Evolutionary conservation across 2,329 filamentous ascomycete species (phyloP), one percentile per base, ranked within the genome.

Genomic region (Acrodontium crateriforme): DNA sequence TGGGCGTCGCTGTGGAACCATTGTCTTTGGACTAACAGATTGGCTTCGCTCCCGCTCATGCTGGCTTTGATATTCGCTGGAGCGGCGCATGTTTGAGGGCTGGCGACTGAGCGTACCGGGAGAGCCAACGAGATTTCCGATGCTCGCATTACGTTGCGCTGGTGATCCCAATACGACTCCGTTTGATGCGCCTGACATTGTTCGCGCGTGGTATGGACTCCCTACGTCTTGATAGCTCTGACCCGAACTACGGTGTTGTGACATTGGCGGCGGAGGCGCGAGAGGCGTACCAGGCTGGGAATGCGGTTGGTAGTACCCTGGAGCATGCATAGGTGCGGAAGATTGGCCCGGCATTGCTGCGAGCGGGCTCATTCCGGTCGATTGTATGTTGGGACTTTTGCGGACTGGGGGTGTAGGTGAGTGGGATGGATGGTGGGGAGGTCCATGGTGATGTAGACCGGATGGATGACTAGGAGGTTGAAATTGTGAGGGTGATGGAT

Each of bases 1-100:
- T 25, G 45, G 40, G 11, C 40, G 31, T 2, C 46, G 42, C 15
- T 45, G 44, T 10, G 41, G 43, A 4, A 50, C 34, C 23, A 49
- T 50, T 18, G 79, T 83, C 56, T 82, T 84, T 16, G 82, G 81
- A 49, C 79, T 87, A 27, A 87, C 71, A 46, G 78, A 85, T 29
- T 78, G 53, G 49, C 75, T 81, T 27, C 68, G 62, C 36, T 80
- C 78, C 44, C 77, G 69, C 30, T 82, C 76, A 38, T 65, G 65
- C 26, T 65, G 63, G 23, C 67, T 65, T 32, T 65, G 59, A 23
- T 57, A 46, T 12, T 52, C 47, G 24, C 45, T 46, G 11, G 40
- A 40, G 18, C 39, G 37, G 11, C 42, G 41, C 14, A 35, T 30
- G 13, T n/a, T 12, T 12, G 40, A 38, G 13, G 42, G 39, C 17